These are phyloP conservation scores for Trichoderma sp. DNA, from an alignment of 2,329 filamentous ascomycete genomes.

Conservation along the genomic window DNA sequence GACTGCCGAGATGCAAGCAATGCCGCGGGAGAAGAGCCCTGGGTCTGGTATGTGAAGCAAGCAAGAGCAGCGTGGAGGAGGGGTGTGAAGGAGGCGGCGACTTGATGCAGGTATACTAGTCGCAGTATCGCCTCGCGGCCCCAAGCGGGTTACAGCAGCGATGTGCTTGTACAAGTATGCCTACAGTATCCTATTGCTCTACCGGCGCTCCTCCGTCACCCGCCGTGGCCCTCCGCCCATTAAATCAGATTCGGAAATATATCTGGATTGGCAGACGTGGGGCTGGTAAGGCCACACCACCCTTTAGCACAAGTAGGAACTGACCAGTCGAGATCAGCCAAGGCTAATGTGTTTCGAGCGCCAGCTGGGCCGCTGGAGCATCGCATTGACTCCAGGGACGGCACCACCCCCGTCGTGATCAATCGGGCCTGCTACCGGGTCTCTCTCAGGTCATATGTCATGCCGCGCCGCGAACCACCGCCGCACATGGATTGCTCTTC, in stretches of 20 bases:
- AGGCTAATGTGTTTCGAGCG: conserved; percentile 49
- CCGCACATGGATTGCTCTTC: not conserved
- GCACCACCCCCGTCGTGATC: conserved; percentile 28
- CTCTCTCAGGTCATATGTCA: conserved; percentile 29
- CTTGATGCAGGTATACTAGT: conserved; percentile 32
- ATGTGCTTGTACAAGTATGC: conserved; percentile 34
- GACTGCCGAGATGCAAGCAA: conserved; percentile 26
- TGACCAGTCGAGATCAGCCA: conserved; percentile 45
- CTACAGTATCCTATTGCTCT: no score
- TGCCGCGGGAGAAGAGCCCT: not conserved
- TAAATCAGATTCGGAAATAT: conserved; percentile 56
- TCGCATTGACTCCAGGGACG: conserved; percentile 27
- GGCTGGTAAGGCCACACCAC: conserved; percentile 37
- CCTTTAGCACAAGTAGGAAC: conserved; percentile 13
- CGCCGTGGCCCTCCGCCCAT: conserved; percentile 52
- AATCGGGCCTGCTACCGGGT: conserved; percentile 31
- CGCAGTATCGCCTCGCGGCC: conserved; percentile 38
- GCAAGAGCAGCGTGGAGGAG: conserved; percentile 18
- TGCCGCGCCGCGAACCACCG: conserved; percentile 29
- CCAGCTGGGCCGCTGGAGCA: conserved; percentile 38
- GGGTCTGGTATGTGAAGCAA: conserved; percentile 9
- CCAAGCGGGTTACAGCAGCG: conserved; percentile 40
- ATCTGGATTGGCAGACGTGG: conserved; percentile 45
- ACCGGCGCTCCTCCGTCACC: conserved; percentile 39
- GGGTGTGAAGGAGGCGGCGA: conserved; percentile 22